Base-by-base conservation (phyloP, 2,329 filamentous ascomycete species). In the Westerdykella ornata region DNA sequence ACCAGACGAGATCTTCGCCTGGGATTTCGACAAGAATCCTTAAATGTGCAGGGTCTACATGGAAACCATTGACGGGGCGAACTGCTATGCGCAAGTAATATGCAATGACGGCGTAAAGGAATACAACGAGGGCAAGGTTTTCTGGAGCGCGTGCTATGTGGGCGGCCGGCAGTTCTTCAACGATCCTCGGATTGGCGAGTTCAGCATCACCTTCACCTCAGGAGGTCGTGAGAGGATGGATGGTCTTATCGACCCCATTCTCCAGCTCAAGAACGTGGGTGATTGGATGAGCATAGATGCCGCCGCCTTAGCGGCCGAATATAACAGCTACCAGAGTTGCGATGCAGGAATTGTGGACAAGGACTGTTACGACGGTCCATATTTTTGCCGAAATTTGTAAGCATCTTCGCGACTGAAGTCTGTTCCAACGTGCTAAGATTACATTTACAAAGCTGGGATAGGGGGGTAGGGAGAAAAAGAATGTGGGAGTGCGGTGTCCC, bases 131-230 rank as follows among this genome's bases (percentile, higher is more conserved):
- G 35, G 13, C n/a, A 36, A 39, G 16, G 35, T 22, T 16, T 26
- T 9, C 5, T 47, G 45, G 45, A 44, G 38, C 29, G 41, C 30
- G 12, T 47, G 45, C 37, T 47, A 37, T 31, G 36, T 47, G 12
- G 40, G 44, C 9, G 41, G 41, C 3, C 36, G 42, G 7, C 38
- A 42, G 20, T 42, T 20, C 36, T 44, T 47, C 19, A 47, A 14
- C 5, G 45, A 47, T 22, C 41, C 41, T 8, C 41, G 45, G 4
- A 47, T 47, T 22, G 45, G 45, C 7, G 45, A 47, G 9, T 47
- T 47, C 39, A 44, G 45, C 35, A 44, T 47, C 37, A 47, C 35
- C 3, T 47, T 47, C 34, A 26, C 32, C 1, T 29, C 42, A n/a
- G 39, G 32, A 12, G 39, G 44, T 35, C 41, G 45, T 19, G 11